These are phyloP conservation scores for Aspergillus bridgeri DNA, from an alignment of 495 filamentous ascomycete genomes.

Conservation along the genomic window DNA sequence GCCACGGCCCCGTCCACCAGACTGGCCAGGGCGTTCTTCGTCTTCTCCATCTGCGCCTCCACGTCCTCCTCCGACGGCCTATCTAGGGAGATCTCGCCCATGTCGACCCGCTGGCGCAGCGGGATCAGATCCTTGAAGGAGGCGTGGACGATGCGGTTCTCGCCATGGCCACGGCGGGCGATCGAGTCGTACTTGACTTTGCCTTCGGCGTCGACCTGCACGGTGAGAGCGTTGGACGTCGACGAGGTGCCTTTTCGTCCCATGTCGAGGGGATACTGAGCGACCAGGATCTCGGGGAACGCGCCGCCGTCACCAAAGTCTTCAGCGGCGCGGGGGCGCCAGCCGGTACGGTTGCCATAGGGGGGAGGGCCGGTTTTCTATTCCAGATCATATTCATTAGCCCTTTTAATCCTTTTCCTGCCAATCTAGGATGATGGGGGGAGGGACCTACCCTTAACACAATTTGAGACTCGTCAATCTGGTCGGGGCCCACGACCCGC, in stretches of 20 bases:
- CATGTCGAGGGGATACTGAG: conserved; percentile 95
- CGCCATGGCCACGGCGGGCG: conserved; percentile 82
- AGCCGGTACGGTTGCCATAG: conserved; percentile 79
- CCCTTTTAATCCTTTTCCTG: not conserved
- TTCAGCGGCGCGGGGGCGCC: conserved; percentile 80
- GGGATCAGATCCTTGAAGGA: conserved; percentile 97
- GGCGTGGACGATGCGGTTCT: conserved; percentile 81
- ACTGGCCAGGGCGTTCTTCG: conserved; percentile 74
- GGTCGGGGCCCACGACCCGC: conserved; percentile 70
- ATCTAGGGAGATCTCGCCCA: conserved; percentile 87
- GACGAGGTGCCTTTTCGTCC: conserved; percentile 68
- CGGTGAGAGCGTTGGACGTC: conserved; percentile 80
- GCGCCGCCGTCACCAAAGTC: conserved; percentile 97
- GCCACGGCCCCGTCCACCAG: conserved; percentile 83
- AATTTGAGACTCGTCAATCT: conserved; percentile 82
- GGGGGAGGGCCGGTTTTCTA: conserved; percentile 82
- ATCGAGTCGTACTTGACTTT: conserved; percentile 97
- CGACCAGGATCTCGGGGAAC: conserved; percentile 90
- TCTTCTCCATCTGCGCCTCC: conserved; percentile 75
- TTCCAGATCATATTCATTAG: not conserved
- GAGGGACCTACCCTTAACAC: conserved; percentile 65
- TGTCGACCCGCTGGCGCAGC: conserved; percentile 86
- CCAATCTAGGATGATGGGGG: not conserved
- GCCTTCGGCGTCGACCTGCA: conserved; percentile 87
- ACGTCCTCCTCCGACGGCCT: conserved; percentile 84